These are phyloP conservation scores for Populus hybrid DNA, from an alignment of 441 rosid genomes.

Conservation along the genomic window DNA sequence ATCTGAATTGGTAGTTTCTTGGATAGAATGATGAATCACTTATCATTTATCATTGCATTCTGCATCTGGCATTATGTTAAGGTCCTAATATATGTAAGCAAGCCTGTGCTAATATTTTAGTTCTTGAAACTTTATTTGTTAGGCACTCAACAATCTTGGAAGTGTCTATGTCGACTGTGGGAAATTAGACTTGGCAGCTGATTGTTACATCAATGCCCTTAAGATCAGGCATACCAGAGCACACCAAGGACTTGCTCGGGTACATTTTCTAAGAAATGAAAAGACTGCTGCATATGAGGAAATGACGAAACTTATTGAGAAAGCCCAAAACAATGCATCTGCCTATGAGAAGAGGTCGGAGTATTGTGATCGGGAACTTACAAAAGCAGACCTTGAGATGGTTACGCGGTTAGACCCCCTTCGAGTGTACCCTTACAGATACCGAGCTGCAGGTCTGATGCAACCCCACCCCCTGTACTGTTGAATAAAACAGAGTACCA, in stretches of 20 bases:
- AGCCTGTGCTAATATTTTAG: background rate
- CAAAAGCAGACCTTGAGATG: slow-evolving; percentile 86
- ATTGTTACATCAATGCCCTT: slow-evolving; percentile 90
- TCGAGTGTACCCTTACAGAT: slow-evolving; percentile 91
- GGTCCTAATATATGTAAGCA: background rate
- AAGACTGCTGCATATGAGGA: slow-evolving; percentile 76
- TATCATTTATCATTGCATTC: background rate
- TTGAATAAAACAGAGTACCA: background rate
- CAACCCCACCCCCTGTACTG: background rate
- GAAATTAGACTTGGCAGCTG: slow-evolving; percentile 82
- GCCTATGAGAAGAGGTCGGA: slow-evolving; percentile 98
- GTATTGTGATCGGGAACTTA: slow-evolving; percentile 84
- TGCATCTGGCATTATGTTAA: background rate
- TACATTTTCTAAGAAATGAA: slow-evolving; percentile 71
- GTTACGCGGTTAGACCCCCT: slow-evolving; percentile 90
- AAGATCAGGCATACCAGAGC: slow-evolving; percentile 93
- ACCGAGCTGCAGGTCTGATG: slow-evolving; percentile 86
- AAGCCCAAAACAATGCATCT: slow-evolving; percentile 87
- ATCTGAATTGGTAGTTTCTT: background rate
- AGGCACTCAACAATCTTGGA: slow-evolving; percentile 99
- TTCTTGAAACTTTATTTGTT: slow-evolving; percentile 13
- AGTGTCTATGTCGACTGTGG: slow-evolving; percentile 78
- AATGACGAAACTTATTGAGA: slow-evolving; percentile 85
- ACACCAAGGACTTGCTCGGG: slow-evolving; percentile 97
- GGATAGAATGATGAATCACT: background rate